These are phyloP conservation scores for Acorus gramineus DNA, from an alignment of 106 monocot species.

Conservation along the genomic window DNA sequence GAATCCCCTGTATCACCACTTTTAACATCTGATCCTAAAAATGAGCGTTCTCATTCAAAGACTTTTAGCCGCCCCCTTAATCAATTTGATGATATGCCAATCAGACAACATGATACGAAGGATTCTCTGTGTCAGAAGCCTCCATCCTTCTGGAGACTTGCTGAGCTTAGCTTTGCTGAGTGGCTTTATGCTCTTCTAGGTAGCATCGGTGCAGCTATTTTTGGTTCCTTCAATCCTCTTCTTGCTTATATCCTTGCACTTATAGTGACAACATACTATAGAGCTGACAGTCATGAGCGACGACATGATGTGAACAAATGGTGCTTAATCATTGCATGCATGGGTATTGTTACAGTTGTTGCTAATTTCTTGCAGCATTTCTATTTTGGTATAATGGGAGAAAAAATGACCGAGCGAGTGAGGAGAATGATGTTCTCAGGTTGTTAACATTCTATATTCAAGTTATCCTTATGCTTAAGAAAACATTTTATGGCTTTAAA, in stretches of 20 bases:
- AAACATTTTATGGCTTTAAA: neutral
- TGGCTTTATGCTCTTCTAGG: constrained; percentile 98
- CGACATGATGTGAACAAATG: constrained; percentile 83
- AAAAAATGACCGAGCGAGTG: constrained; percentile 97
- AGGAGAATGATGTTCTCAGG: constrained; percentile 99
- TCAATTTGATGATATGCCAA: constrained; percentile 42
- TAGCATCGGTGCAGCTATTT: constrained; percentile 86
- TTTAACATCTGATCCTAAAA: constrained; percentile 90
- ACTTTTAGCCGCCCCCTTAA: constrained; percentile 69
- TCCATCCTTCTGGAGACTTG: constrained; percentile 94
- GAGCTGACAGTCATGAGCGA: constrained; percentile 33
- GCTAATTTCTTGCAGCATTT: constrained; percentile 99
- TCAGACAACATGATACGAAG: constrained; percentile 24
- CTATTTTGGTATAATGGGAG: constrained; percentile 99
- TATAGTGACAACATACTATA: constrained; percentile 84
- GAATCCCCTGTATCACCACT: constrained; percentile 97
- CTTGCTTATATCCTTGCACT: constrained; percentile 82
- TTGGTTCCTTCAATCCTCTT: constrained; percentile 97
- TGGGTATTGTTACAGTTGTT: constrained; percentile 90
- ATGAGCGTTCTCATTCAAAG: constrained; percentile 92
- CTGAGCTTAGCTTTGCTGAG: constrained; percentile 80
- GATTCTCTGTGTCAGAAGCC: constrained; percentile 32
- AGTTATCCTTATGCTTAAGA: neutral
- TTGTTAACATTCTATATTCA: constrained; percentile 19
- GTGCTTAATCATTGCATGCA: constrained; percentile 86